These are phyloP conservation scores for Micromonas pusilla DNA, from an alignment of 139 green algal genomes.

Conservation along the genomic window DNA sequence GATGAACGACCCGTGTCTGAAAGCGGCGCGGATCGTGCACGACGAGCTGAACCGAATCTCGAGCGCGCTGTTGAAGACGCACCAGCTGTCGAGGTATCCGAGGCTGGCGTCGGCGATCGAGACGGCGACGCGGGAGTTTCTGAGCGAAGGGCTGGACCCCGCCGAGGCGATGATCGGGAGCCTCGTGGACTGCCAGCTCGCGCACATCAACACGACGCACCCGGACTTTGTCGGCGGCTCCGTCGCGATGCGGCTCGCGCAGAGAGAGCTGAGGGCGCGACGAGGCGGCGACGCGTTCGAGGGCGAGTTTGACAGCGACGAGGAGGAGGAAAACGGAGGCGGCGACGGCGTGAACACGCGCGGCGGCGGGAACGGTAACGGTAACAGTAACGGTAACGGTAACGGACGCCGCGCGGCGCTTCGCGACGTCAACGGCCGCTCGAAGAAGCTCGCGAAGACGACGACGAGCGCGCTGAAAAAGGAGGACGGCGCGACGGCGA, in stretches of 20 bases:
- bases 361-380: neutral
- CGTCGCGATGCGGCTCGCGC: slow-evolving; percentile 13
- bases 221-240: slow-evolving; percentile 58
- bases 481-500: slow-evolving; percentile 10
- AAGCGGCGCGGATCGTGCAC: slow-evolving; percentile 51
- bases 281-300: too few relatives aligned
- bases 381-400: neutral
- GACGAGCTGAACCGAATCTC: slow-evolving; percentile 70
- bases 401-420: neutral
- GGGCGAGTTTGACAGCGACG: neutral
- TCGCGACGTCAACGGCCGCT: too few relatives aligned
- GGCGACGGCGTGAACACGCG: neutral
- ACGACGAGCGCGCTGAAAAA: slow-evolving; percentile 2
- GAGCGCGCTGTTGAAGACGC: slow-evolving; percentile 38
- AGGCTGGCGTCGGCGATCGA: slow-evolving; percentile 55
- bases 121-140: slow-evolving; percentile 63
- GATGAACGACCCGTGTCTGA: slow-evolving; percentile 60
- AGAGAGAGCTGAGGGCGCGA: neutral
- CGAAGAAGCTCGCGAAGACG: too few relatives aligned
- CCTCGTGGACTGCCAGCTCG: slow-evolving; percentile 65
- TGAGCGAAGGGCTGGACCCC: slow-evolving; percentile 49
- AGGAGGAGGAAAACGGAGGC: neutral
- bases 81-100: slow-evolving; percentile 39
- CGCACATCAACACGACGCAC: slow-evolving; percentile 92
- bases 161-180: slow-evolving; percentile 55